These are phyloP conservation scores for Carex parvula DNA, from an alignment of 176 grass and related monocot species.

Conservation along the genomic window DNA sequence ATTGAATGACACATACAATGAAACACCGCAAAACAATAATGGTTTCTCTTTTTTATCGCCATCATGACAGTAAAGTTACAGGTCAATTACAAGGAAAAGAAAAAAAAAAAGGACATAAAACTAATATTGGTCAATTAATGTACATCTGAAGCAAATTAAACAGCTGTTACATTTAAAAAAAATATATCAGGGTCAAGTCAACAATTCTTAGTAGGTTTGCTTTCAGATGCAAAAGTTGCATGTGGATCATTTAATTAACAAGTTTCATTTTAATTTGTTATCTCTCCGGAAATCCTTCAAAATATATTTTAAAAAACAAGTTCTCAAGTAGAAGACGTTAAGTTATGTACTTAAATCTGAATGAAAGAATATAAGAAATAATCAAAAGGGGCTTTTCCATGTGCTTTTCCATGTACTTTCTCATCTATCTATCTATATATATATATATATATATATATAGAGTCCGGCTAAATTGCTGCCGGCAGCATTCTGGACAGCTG, in stretches of 20 bases:
- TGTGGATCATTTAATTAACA: not conserved
- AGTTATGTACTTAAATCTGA: not conserved
- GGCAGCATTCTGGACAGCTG: no score
- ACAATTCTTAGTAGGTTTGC: not conserved
- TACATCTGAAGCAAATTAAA: not conserved
- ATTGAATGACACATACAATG: not conserved
- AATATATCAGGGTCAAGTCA: not conserved
- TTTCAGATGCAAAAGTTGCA: not conserved
- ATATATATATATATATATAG: no score
- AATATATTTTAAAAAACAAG: not conserved
- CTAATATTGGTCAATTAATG: not conserved
- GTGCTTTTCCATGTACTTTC: not conserved
- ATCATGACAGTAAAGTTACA: not conserved
- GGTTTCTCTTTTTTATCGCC: not conserved
- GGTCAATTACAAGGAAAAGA: not conserved
- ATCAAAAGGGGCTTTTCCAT: not conserved
- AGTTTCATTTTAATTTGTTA: not conserved
- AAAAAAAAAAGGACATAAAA: not conserved
- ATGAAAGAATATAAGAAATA: not conserved
- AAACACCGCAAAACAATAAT: not conserved
- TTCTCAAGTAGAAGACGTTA: no score
- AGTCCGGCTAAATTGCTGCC: no score
- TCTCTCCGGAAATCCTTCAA: not conserved
- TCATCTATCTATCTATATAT: not conserved
- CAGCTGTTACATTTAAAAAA: not conserved